A percentile compares a stretch with the other conserved stretches of the same genome.
Conservation (phyloP, 164 flowering plant genomes). For the Stephania yunnanensis region DNA sequence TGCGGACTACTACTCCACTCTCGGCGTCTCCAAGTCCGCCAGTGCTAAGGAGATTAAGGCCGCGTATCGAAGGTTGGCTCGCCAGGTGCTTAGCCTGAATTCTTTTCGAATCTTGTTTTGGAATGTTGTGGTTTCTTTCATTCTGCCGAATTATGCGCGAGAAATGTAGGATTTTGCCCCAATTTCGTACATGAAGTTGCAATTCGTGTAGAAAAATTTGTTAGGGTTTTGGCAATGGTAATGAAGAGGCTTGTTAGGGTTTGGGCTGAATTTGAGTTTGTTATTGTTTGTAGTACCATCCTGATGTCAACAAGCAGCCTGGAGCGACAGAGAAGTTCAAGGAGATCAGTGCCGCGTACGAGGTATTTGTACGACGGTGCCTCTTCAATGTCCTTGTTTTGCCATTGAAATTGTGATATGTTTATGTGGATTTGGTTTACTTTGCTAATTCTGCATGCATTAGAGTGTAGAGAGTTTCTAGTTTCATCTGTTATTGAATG, state of each 20-base stretch:
- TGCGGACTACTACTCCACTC: constrained; percentile 84
- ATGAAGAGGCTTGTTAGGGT: too few relatives aligned
- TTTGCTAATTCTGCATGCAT: not conserved
- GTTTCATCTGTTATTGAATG: not conserved
- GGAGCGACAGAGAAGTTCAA: constrained; percentile 96
- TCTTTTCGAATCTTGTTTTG: not conserved
- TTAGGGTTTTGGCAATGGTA: too few relatives aligned
- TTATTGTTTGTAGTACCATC: constrained; percentile 59
- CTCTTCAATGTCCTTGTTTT: not conserved
- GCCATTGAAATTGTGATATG: not conserved
- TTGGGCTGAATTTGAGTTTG: constrained; percentile 7
- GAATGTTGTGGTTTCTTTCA: too few relatives aligned
- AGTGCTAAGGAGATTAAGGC: constrained; percentile 75
- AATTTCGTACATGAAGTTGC: too few relatives aligned
- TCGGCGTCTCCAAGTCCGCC: constrained; percentile 82
- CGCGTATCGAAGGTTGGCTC: constrained; percentile 83
- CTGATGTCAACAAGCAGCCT: constrained; percentile 96
- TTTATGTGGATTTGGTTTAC: not conserved
- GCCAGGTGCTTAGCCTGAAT: constrained; percentile 55
- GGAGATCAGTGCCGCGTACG: constrained; percentile 95
- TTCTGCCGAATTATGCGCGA: too few relatives aligned
- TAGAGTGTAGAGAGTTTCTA: not conserved
- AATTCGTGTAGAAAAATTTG: too few relatives aligned
- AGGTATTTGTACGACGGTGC: constrained; percentile 40
- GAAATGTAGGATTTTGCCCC: too few relatives aligned